Conservation (phyloP, 1,139 yeast genomes). For the Saccharomycopsis hybrid region DNA sequence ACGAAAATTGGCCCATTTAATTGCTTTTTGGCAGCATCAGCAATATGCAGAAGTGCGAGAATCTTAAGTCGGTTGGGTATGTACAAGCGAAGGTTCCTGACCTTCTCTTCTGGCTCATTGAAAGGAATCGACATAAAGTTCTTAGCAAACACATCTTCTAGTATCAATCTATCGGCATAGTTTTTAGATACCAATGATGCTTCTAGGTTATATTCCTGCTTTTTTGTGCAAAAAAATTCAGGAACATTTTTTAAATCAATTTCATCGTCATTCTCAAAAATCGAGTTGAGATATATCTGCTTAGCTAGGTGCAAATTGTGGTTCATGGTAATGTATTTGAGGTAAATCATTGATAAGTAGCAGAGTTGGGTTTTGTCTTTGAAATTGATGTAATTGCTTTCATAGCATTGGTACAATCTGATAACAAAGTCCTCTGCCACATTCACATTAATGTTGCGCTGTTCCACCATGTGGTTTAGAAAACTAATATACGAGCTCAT, state of each 20-base stretch:
- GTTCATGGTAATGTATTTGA: slow-evolving; percentile 12
- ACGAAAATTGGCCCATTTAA: background rate
- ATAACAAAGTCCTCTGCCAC: slow-evolving; percentile 6
- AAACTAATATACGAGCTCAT: slow-evolving; percentile 8
- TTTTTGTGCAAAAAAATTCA: slow-evolving; percentile 3
- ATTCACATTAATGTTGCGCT: slow-evolving; percentile 1
- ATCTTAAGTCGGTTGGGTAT: slow-evolving; percentile 12
- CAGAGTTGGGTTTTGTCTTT: slow-evolving; percentile 6
- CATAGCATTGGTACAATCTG: slow-evolving; percentile 11
- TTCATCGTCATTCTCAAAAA: slow-evolving; percentile 10
- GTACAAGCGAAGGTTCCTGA: slow-evolving; percentile 9
- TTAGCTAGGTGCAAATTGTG: slow-evolving; percentile 1
- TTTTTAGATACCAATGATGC: background rate
- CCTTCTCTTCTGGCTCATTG: background rate
- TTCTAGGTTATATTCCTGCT: background rate
- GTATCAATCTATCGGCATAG: background rate
- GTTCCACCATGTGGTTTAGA: slow-evolving; percentile 6
- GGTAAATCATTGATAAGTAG: slow-evolving; percentile 17
- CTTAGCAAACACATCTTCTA: slow-evolving; percentile 3
- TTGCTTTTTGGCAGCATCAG: slow-evolving; percentile 7
- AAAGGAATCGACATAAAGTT: slow-evolving; percentile 19
- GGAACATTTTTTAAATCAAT: slow-evolving; percentile 12
- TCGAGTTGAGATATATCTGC: slow-evolving; percentile 9
- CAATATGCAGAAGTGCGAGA: slow-evolving; percentile 16
- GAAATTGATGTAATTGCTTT: background rate